Evolutionary conservation across 169 alveolate species (phyloP), one percentile per base, ranked within the genome.

Genomic region (Cryptosporidium sp.): DNA sequence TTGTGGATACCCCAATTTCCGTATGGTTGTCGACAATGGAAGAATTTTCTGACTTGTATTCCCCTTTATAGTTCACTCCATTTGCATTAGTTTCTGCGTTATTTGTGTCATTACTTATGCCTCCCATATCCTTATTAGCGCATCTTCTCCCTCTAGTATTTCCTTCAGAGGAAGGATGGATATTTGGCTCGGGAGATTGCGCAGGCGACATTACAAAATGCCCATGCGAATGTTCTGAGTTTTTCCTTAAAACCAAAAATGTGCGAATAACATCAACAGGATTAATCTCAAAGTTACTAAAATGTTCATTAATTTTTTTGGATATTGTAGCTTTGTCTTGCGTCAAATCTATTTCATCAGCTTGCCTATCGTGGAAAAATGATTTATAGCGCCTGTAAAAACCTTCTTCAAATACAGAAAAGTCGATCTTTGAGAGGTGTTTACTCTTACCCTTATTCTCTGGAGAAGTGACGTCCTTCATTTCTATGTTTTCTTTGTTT

Each of bases 201-300:
- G 89, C 89, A 12, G 89, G 89, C 18, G 89, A 80, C 73, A 80
- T 65, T 3, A 60, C 67, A 29, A 65, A 42, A 35, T 80, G 75
- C 0, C 68, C 80, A 33, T 80, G 73, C 23, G 89, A 80, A 80
- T 80, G 60, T 44, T 80, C 89, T 21, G 89, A 80, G 70, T 62
- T 80, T 44, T 80, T 80, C 31, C 75, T 80, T 23, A 80, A 42
- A 12, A 80, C 89, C 39, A 80, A 51, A 42, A 80, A 80, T n/a
- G 89, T 80, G 9, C 89, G 89, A 29, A 80, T 80, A 23, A 80
- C 89, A 18, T 80, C 89, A 4, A 80, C 89, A 2, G 89, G 89
- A 39, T 80, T 80, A 26, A 80, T 80, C 42, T 80, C 89, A 60
- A 80, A 80, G 42, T 29, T 62, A 58, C 89, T 80, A 29, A 80